Evolutionary conservation across 2,329 filamentous ascomycete species (phyloP), one percentile per base, ranked within the genome.

Genomic region (Domatiomyces catenatus): DNA sequence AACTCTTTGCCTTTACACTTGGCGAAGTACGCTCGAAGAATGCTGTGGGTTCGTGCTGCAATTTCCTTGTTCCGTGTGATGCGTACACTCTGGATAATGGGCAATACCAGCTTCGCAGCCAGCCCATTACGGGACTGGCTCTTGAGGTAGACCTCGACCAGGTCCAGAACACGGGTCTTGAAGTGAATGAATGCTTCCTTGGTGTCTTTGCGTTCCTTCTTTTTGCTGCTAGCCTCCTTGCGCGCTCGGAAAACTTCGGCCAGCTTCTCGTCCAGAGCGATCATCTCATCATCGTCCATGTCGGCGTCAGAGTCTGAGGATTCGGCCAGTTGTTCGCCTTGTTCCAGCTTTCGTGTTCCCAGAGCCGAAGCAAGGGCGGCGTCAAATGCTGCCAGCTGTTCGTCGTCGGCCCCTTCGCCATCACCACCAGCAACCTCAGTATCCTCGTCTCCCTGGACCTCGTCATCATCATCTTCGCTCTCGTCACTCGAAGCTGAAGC

Each of bases 261-360:
- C 3, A 98, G 78, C 62, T 90, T 83, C 8, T 77, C 77, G 61
- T 96, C 90, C 15, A 96, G 72, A 2, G 81, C 81, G 69, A 94
- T 81, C 92, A 96, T 96, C 63, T 94, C 84, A 17, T 90, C 88
- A 67, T 96, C 90, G 54, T 87, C 84, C 88, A 98, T 94, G 66
- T 94, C 86, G 2, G 77, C 80, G 53, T 77, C 77, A 19, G 72
- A 69, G 53, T 84, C 83, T 6, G 56, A 54, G 12, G 52, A 54
- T 1, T 75, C 75, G 1, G 74, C 71, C 15, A 67, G 68, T 54
- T 80, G 76, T 49, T 64, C 56, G 50, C 80, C 76, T 62, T 83
- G 77, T 19, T 74, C 69, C 19, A 69, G 67, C 18, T 67, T 67
- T 46, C 83, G 82, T 49, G 82, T 89, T 42, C 85, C 81, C 1